These are phyloP conservation scores for Ustilago nuda DNA, from an alignment of 1,284 basidiomycete species.

Conservation along the genomic window DNA sequence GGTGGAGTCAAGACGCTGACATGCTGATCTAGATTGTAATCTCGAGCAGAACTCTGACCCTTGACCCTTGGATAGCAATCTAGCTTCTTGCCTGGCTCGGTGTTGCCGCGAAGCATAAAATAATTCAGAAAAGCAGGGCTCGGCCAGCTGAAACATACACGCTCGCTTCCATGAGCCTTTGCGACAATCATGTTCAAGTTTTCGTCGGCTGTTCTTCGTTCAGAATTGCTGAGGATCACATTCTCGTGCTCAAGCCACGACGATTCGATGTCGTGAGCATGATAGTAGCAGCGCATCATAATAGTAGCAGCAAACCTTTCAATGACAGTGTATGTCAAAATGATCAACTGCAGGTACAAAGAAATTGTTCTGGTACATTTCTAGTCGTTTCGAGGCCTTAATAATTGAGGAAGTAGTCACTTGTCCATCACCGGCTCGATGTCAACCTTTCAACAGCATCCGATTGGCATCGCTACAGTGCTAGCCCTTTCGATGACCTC, in stretches of 20 bases:
- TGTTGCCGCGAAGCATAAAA: conserved; percentile 3
- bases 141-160: conserved; percentile 21
- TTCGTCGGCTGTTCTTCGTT: not conserved
- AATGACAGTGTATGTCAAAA: not conserved
- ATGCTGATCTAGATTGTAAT: not conserved
- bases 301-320: not conserved
- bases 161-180: conserved; percentile 2
- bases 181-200: conserved; percentile 4
- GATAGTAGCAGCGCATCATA: not conserved
- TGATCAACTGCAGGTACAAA: conserved; percentile 17
- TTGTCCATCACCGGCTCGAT: no score
- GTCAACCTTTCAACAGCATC: not conserved
- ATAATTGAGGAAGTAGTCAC: no score
- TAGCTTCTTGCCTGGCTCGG: not conserved
- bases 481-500: not conserved
- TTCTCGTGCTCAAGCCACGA: not conserved
- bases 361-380: conserved; percentile 16
- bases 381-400: not conserved
- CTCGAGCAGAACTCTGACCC: not conserved
- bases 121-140: conserved; percentile 6
- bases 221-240: no score
- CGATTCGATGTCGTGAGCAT: not conserved
- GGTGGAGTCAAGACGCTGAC: conserved; percentile 8
- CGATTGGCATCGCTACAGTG: not conserved
- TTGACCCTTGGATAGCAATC: not conserved